Percentiles rank a stretch among this genome's conserved stretches.
These are phyloP conservation scores for Coniosporium tulheliwenetii DNA, from an alignment of 2,329 filamentous ascomycete species.

Conservation along the genomic window DNA sequence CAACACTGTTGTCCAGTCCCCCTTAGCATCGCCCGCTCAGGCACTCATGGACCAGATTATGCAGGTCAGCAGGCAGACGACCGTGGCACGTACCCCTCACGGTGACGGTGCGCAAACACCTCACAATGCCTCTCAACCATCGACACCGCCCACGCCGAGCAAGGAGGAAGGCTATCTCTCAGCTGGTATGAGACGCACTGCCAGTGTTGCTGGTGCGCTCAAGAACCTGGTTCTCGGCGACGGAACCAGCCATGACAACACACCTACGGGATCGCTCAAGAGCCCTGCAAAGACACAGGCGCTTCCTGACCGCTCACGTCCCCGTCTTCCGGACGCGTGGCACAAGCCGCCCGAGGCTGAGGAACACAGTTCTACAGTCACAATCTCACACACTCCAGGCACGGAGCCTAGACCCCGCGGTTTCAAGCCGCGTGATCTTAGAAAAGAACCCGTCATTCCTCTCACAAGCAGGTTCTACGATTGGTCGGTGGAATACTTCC, in stretches of 20 bases:
- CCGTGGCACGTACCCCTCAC: background rate
- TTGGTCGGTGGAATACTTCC: slow-evolving; percentile 95
- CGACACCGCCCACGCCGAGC: slow-evolving; percentile 31
- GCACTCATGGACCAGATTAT: slow-evolving; percentile 58
- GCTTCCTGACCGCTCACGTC: slow-evolving; percentile 10
- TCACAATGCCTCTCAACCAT: slow-evolving; percentile 23
- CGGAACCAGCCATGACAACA: slow-evolving; percentile 11
- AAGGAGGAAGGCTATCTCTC: slow-evolving; percentile 47
- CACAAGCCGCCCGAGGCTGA: slow-evolving; percentile 58
- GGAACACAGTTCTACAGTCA: slow-evolving; percentile 57
- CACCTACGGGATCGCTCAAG: too few relatives aligned
- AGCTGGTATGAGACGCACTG: slow-evolving; percentile 43
- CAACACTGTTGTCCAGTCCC: slow-evolving; percentile 59
- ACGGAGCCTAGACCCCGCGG: slow-evolving; percentile 28
- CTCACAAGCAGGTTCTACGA: slow-evolving; percentile 74
- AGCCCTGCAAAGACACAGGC: slow-evolving; percentile 12
- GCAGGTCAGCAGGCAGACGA: slow-evolving; percentile 4
- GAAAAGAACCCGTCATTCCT: slow-evolving; percentile 50
- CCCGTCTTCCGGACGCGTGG: slow-evolving; percentile 41
- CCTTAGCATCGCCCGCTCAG: slow-evolving; percentile 55
- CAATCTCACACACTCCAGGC: slow-evolving; percentile 37
- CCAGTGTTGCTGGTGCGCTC: slow-evolving; percentile 48
- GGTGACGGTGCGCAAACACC: background rate
- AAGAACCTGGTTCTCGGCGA: slow-evolving; percentile 44
- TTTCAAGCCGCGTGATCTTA: slow-evolving; percentile 47